Evolutionary conservation across 495 filamentous ascomycete species (phyloP).

Genomic region (Talaromyces wortmannii): DNA sequence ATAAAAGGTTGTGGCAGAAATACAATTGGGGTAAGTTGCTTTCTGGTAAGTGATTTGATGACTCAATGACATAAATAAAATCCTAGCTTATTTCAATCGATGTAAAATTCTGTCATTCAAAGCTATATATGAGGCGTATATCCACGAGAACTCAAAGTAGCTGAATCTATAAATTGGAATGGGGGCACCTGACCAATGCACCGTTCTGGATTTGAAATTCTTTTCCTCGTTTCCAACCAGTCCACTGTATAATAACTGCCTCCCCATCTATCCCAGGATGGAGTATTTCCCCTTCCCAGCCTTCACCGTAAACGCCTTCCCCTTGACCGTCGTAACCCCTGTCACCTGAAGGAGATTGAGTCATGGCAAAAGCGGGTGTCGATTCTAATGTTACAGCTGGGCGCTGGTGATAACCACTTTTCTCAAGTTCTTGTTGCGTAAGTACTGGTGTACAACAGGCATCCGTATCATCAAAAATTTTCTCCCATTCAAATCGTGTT

Average conservation of each 20-base stretch:
- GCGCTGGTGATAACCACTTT: conserved; percentile 54
- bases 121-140: no score
- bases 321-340: neutral
- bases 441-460: conserved; percentile 82
- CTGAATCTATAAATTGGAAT: neutral
- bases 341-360: conserved; percentile 9
- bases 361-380: conserved; percentile 49
- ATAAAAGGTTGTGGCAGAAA: neutral
- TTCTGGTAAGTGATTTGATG: neutral
- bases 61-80: no score
- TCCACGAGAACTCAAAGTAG: neutral
- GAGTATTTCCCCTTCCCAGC: conserved; percentile 48
- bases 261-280: conserved; percentile 56
- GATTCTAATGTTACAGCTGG: conserved; percentile 56
- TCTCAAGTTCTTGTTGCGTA: conserved; percentile 56
- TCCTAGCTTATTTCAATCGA: no score
- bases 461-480: conserved; percentile 68
- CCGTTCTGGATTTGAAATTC: conserved; percentile 54
- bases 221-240: conserved; percentile 57
- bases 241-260: conserved; percentile 56
- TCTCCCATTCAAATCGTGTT: conserved; percentile 67
- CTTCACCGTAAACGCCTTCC: conserved; percentile 31
- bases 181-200: conserved; percentile 29
- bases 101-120: no score
- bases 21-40: no score